A percentile compares a stretch with the other conserved stretches of the same genome.
These are phyloP conservation scores for Biscogniauxia mediterranea DNA, from an alignment of 2,329 filamentous ascomycete species.

Conservation along the genomic window DNA sequence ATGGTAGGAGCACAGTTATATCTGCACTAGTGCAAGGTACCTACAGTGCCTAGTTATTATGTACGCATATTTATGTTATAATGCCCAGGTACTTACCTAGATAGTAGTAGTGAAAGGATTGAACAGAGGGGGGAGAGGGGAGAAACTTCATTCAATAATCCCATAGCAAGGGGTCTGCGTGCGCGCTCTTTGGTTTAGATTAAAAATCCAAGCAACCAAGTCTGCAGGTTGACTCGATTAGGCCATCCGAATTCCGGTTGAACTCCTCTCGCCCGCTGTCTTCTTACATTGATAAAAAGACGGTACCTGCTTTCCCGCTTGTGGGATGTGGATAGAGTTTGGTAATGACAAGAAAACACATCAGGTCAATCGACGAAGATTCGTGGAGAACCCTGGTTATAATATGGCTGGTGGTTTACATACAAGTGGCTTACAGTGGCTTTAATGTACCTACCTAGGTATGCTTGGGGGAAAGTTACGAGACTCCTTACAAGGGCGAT, in stretches of 20 bases:
- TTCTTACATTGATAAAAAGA: neutral
- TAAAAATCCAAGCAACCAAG: neutral
- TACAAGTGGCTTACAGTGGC: neutral
- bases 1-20: too few relatives aligned
- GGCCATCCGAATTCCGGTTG: neutral
- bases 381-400: neutral
- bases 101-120: neutral
- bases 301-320: neutral
- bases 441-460: neutral
- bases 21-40: too few relatives aligned
- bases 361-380: neutral
- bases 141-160: neutral
- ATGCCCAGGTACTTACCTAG: neutral
- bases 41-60: too few relatives aligned
- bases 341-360: neutral
- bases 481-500: too few relatives aligned
- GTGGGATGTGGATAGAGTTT: neutral
- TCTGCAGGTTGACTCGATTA: neutral
- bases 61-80: neutral
- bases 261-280: neutral
- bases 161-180: neutral
- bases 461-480: too few relatives aligned
- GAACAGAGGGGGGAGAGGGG: neutral
- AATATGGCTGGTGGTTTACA: neutral
- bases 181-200: neutral